Evolutionary conservation across 2,329 filamentous ascomycete species (phyloP).

Genomic region (Fusarium torreyae): DNA sequence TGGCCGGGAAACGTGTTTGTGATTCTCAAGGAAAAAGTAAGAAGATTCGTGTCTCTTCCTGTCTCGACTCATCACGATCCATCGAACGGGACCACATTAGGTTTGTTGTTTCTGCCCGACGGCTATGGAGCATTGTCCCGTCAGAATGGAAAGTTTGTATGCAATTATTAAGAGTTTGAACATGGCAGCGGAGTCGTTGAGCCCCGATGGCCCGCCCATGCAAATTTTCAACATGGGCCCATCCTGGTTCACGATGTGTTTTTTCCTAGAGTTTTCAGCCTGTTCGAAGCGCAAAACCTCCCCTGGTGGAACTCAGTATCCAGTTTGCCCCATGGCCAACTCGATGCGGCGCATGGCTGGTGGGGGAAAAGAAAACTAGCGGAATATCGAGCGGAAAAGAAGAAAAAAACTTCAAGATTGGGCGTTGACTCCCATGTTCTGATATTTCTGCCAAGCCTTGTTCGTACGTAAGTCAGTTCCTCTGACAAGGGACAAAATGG

Average conservation of each 20-base stretch:
- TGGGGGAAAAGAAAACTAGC: slow-evolving; percentile 33
- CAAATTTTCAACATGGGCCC: slow-evolving; percentile 38
- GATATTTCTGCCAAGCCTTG: slow-evolving; percentile 20
- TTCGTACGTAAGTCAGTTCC: slow-evolving; percentile 3
- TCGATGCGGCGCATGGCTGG: slow-evolving; percentile 33
- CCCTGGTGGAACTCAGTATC: slow-evolving; percentile 28
- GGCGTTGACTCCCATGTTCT: slow-evolving; percentile 13
- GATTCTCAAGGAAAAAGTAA: slow-evolving; percentile 20
- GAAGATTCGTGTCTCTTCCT: slow-evolving; percentile 22
- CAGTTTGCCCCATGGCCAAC: slow-evolving; percentile 24
- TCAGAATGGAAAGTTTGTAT: slow-evolving; percentile 17
- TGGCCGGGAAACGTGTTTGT: slow-evolving; percentile 32
- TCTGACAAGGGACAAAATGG: slow-evolving; percentile 10
- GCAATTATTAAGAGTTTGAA: slow-evolving; percentile 1
- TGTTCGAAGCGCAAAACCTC: slow-evolving; percentile 19
- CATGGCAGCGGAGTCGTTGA: slow-evolving; percentile 29
- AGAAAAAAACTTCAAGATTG: slow-evolving; percentile 11
- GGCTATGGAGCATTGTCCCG: slow-evolving; percentile 5
- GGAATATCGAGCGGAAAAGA: slow-evolving; percentile 16
- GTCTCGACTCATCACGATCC: slow-evolving; percentile 30
- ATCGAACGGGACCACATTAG: slow-evolving; percentile 27
- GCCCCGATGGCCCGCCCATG: slow-evolving; percentile 20
- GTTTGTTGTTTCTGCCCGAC: slow-evolving; percentile 25
- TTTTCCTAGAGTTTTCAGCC: slow-evolving; percentile 18
- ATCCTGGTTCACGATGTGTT: slow-evolving; percentile 38